Evolutionary conservation across 2,329 filamentous ascomycete genomes (phyloP).

Genomic region (Ophiocordyceps australis): DNA sequence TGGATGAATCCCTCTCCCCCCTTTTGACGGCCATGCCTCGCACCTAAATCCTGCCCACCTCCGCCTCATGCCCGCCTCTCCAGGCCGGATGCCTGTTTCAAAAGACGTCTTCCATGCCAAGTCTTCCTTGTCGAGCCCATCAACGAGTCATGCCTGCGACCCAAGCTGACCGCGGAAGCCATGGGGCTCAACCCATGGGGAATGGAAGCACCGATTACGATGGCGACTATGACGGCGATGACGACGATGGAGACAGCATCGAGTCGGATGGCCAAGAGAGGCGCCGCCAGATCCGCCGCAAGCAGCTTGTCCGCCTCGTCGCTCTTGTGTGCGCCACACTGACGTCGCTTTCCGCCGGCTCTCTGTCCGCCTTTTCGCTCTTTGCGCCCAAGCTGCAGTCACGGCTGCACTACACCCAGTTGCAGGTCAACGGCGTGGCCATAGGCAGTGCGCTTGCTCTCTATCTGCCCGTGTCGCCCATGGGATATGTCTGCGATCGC

Average conservation of each 20-base stretch:
- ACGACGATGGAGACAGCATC: slow-evolving; percentile 2
- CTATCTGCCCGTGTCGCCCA: slow-evolving; percentile 79
- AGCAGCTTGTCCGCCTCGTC: slow-evolving; percentile 18
- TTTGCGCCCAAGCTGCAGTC: slow-evolving; percentile 85
- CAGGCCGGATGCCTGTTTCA: too few species aligned
- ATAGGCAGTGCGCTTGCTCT: slow-evolving; percentile 75
- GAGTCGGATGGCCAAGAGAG: slow-evolving; percentile 4
- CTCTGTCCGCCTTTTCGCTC: slow-evolving; percentile 82
- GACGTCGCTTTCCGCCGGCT: slow-evolving; percentile 62
- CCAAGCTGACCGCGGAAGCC: background rate
- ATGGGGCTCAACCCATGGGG: too few species aligned
- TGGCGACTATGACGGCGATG: slow-evolving; percentile 6
- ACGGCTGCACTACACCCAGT: slow-evolving; percentile 71
- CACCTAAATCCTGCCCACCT: too few species aligned
- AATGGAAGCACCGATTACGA: too few species aligned
- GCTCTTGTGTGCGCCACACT: slow-evolving; percentile 37
- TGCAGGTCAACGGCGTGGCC: slow-evolving; percentile 79
- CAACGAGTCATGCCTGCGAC: slow-evolving; percentile 1
- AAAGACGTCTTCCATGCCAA: too few species aligned
- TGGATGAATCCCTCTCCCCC: too few species aligned
- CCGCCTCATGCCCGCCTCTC: too few species aligned
- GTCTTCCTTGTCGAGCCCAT: background rate
- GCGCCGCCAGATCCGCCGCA: slow-evolving; percentile 8
- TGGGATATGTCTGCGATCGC: slow-evolving; percentile 85
- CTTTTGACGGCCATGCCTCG: too few species aligned